A percentile compares a stretch with the other conserved stretches of the same genome.
These are phyloP conservation scores for Ceratocystis eucalypticola DNA, from an alignment of 2,329 filamentous ascomycete genomes.

Conservation along the genomic window DNA sequence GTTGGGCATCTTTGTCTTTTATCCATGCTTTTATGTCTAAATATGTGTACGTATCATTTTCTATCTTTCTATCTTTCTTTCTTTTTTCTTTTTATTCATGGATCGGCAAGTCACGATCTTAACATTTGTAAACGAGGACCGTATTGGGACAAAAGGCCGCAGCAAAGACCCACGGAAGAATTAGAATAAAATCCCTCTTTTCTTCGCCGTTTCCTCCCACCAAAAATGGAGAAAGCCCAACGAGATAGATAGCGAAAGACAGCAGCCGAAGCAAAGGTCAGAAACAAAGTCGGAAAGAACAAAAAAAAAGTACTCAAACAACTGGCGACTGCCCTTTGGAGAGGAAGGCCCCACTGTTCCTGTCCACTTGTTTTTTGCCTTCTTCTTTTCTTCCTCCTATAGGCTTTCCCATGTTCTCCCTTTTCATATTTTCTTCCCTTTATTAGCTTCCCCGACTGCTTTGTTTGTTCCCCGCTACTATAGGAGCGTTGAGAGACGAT, in stretches of 20 bases:
- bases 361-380: background rate
- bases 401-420: background rate
- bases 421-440: background rate
- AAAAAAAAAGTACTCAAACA: background rate
- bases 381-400: background rate
- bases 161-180: background rate
- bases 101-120: background rate
- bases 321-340: background rate
- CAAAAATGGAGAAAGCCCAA: background rate
- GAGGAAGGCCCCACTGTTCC: background rate
- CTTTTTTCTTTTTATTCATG: background rate
- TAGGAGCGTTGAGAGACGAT: background rate
- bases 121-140: background rate
- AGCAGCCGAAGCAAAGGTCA: background rate
- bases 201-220: background rate
- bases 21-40: too few relatives aligned
- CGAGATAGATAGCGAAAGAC: background rate
- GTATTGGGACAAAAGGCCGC: background rate
- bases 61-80: background rate
- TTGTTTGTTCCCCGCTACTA: background rate
- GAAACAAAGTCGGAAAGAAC: background rate
- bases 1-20: too few relatives aligned
- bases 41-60: background rate
- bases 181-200: background rate
- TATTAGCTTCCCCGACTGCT: background rate